Percentiles rank a stretch among this genome's conserved stretches.
phyloP scores from a whole-genome alignment of 441 rosid genomes.

The Adansonia grandidieri region DNA sequence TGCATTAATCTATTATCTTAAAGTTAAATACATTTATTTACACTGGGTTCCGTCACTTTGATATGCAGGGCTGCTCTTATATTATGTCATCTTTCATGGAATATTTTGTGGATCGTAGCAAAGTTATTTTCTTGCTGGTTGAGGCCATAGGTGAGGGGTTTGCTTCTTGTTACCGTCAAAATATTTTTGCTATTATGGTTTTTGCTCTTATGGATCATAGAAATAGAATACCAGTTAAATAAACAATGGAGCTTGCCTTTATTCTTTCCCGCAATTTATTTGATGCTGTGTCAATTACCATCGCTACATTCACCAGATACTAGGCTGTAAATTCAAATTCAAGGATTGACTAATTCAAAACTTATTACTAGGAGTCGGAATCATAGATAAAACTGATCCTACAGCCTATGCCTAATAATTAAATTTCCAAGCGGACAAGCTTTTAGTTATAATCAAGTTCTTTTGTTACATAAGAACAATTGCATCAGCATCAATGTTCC shows the following conservation, averaged over 20 bases:
- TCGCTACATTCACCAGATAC: neutral
- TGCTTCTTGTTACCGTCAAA: neutral
- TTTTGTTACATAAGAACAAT: neutral
- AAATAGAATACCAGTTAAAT: neutral
- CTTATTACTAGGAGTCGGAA: neutral
- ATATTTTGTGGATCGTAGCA: conserved; percentile 57
- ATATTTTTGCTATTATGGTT: conserved; percentile 22
- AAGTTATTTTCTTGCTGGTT: conserved; percentile 76
- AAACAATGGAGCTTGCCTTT: neutral
- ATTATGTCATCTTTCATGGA: conserved; percentile 62
- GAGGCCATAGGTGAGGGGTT: conserved; percentile 82
- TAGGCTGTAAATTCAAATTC: neutral
- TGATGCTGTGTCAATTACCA: neutral
- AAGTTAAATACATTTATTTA: conserved; percentile 6
- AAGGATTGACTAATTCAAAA: neutral
- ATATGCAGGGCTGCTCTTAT: conserved; percentile 74
- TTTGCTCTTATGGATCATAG: neutral
- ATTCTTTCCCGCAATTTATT: neutral
- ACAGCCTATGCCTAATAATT: neutral
- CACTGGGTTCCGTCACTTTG: neutral
- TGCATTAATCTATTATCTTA: conserved; percentile 13
- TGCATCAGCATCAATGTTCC: neutral
- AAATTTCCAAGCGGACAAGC: neutral
- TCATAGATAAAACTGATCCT: neutral
- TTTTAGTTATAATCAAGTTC: neutral